Conservation (phyloP, 345 rosid genomes). For the Acer saccharum region DNA sequence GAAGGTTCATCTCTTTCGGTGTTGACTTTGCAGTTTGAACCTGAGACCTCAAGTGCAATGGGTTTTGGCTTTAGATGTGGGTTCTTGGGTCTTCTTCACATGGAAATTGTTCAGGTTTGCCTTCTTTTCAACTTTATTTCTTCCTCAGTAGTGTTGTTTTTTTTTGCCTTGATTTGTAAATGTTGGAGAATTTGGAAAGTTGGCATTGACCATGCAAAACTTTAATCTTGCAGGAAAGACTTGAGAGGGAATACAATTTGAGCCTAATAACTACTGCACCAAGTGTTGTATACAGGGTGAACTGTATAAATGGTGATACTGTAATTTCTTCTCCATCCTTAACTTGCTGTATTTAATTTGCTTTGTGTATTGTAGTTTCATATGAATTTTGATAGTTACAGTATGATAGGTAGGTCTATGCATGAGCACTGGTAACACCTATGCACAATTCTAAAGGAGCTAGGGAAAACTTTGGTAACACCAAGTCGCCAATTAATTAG, state of each 20-base stretch:
- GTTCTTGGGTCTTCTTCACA: constrained; percentile 97
- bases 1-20: constrained; percentile 19
- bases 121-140: constrained; percentile 19
- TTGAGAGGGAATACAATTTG: constrained; percentile 96
- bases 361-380: constrained; percentile 9
- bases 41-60: constrained; percentile 98
- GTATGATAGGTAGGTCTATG: not conserved
- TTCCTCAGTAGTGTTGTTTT: not conserved
- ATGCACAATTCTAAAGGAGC: constrained; percentile 7
- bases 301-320: constrained; percentile 68
- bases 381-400: constrained; percentile 4
- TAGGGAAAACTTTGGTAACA: constrained; percentile 10
- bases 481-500: not conserved
- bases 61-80: constrained; percentile 99
- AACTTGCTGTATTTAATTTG: not conserved
- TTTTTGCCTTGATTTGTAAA: constrained; percentile 7
- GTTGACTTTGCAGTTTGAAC: constrained; percentile 75
- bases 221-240: constrained; percentile 78
- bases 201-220: not conserved
- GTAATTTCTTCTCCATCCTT: constrained; percentile 60
- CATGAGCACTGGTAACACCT: not conserved
- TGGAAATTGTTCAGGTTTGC: constrained; percentile 99
- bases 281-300: constrained; percentile 95
- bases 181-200: constrained; percentile 15
- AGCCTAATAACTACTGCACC: constrained; percentile 98